phyloP scores from a whole-genome alignment of 129 eudicot genomes.

The Centaurea solstitialis region DNA sequence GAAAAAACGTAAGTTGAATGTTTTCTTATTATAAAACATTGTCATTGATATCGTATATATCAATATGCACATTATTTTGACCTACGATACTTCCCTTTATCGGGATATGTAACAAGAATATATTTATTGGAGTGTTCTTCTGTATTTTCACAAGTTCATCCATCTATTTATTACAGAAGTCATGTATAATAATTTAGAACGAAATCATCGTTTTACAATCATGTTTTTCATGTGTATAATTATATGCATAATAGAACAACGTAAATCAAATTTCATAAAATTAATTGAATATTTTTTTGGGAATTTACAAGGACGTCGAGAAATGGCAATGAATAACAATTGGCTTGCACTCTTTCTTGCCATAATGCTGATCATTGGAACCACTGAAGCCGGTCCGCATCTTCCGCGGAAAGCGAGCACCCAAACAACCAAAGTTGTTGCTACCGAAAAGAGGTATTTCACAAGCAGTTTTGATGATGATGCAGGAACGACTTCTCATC shows the following conservation, averaged over 20 bases:
- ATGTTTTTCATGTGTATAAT: neutral
- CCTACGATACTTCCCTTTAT: neutral
- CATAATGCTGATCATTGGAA: constrained; percentile 1
- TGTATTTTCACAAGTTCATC: neutral
- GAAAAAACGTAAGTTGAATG: neutral
- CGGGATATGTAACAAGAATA: neutral
- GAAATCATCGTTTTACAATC: neutral
- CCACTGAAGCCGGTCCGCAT: constrained; percentile 4
- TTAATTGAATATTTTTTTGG: neutral
- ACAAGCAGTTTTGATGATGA: neutral
- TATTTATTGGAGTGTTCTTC: too few species aligned
- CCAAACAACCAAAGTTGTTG: neutral
- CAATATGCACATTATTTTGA: neutral
- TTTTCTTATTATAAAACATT: too few species aligned
- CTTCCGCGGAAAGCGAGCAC: neutral
- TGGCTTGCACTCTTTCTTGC: constrained; percentile 12
- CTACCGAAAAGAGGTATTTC: neutral
- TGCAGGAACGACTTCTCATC: neutral
- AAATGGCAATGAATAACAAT: constrained; percentile 5
- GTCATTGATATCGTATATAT: neutral
- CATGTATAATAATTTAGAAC: neutral
- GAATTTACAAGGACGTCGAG: neutral
- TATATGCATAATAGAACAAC: too few species aligned
- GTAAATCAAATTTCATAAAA: neutral
- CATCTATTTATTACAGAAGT: neutral